Evolutionary conservation across 495 filamentous ascomycete species (phyloP).

Genomic region (Letharia columbiana): DNA sequence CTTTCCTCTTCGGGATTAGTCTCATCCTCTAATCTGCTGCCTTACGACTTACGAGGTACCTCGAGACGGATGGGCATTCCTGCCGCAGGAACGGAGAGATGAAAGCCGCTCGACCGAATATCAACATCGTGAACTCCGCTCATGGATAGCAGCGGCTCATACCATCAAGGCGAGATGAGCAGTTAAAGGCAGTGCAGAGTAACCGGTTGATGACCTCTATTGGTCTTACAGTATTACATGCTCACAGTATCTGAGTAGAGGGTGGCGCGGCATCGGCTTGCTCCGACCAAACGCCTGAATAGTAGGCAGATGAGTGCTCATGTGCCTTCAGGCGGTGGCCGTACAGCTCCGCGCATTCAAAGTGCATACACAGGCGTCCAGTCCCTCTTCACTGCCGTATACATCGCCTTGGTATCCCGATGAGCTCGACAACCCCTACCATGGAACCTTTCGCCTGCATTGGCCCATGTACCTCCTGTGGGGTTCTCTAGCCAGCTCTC

Average conservation of each 20-base stretch:
- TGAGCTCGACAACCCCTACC: conserved; percentile 14
- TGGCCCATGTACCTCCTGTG: conserved; percentile 9
- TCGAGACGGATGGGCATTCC: neutral
- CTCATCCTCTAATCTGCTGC: neutral
- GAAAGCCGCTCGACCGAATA: neutral
- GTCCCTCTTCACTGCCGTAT: conserved; percentile 20
- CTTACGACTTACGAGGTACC: neutral
- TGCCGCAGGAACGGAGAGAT: neutral
- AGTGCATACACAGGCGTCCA: conserved; percentile 18
- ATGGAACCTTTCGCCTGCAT: neutral
- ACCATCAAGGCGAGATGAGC: neutral
- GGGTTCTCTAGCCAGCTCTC: conserved; percentile 27
- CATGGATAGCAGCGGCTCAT: neutral
- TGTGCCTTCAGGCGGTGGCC: neutral
- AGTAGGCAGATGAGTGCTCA: neutral
- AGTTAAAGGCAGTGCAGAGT: neutral
- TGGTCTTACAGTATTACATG: neutral
- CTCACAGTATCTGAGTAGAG: neutral
- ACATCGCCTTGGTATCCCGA: conserved; percentile 17
- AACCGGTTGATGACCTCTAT: neutral
- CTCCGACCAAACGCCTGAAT: neutral
- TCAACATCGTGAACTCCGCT: neutral
- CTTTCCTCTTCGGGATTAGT: neutral
- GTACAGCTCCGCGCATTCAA: neutral
- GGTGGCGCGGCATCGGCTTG: neutral